These are phyloP conservation scores for Bryoerythrophyllum caledonicum DNA, from an alignment of 225 moss, liverwort and hornwort species.

Conservation along the genomic window DNA sequence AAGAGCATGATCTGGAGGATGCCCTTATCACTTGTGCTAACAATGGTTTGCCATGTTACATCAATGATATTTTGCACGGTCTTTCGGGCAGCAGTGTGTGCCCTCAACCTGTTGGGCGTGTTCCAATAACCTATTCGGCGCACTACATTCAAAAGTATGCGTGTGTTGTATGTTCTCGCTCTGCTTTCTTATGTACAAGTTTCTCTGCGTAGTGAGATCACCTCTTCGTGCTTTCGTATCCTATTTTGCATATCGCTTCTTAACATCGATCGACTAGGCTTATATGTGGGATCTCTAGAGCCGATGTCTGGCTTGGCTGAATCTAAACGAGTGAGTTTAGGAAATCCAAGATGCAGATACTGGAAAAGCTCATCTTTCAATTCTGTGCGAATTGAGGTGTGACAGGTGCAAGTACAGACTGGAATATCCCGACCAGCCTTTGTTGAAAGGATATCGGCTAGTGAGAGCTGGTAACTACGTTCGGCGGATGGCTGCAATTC, in stretches of 20 bases:
- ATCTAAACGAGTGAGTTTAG: neutral
- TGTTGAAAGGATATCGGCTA: slow-evolving; percentile 61
- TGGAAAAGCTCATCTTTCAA: too few species aligned
- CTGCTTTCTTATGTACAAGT: slow-evolving; percentile 1
- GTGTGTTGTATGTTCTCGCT: neutral
- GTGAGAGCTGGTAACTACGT: slow-evolving; percentile 66
- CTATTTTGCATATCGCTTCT: neutral
- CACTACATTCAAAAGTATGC: slow-evolving; percentile 68
- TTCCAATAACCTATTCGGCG: slow-evolving; percentile 47
- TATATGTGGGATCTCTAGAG: neutral
- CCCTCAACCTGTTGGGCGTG: slow-evolving; percentile 36
- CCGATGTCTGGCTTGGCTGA: neutral
- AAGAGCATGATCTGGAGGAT: slow-evolving; percentile 56
- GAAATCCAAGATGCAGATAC: neutral
- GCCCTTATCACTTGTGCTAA: slow-evolving; percentile 72
- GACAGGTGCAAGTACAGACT: slow-evolving; percentile 60
- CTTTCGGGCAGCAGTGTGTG: slow-evolving; percentile 49
- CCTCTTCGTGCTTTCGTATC: neutral
- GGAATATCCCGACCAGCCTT: slow-evolving; percentile 51
- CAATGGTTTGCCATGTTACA: slow-evolving; percentile 74
- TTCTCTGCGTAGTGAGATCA: neutral
- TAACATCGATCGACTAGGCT: neutral
- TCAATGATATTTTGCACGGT: slow-evolving; percentile 48
- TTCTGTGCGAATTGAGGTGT: neutral
- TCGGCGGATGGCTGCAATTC: slow-evolving; percentile 41